Percentiles rank a stretch among this genome's conserved stretches.
Conservation (phyloP, 1,139 yeast genomes). For the Kodamaea arcana region DNA sequence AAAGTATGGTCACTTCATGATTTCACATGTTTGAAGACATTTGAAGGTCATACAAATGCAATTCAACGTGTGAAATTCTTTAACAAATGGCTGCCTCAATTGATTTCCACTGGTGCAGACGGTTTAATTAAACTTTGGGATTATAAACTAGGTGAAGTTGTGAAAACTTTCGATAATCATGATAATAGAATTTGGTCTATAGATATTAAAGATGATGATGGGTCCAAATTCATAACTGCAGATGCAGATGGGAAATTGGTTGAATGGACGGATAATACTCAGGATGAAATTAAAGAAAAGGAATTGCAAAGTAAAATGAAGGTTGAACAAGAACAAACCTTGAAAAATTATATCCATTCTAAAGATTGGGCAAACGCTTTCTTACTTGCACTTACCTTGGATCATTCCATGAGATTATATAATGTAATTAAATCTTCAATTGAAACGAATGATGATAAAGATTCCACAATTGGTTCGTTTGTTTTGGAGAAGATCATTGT, state of each 20-base stretch:
- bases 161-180: conserved; percentile 84
- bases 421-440: conserved; percentile 58
- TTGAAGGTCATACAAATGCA: conserved; percentile 93
- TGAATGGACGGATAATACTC: conserved; percentile 85
- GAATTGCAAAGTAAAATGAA: conserved; percentile 49
- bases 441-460: conserved; percentile 38
- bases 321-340: conserved; percentile 84
- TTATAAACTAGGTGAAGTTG: conserved; percentile 59
- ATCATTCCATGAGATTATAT: conserved; percentile 82
- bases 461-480: conserved; percentile 53
- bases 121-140: conserved; percentile 94
- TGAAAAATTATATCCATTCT: conserved; percentile 64
- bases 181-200: conserved; percentile 94
- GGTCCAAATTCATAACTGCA: conserved; percentile 70
- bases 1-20: conserved; percentile 85
- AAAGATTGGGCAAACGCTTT: conserved; percentile 90
- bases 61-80: conserved; percentile 78
- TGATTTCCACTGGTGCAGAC: conserved; percentile 89
- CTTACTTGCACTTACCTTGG: conserved; percentile 73
- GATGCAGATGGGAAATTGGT: conserved; percentile 94
- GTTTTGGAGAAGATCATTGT: conserved; percentile 65
- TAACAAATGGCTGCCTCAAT: conserved; percentile 54
- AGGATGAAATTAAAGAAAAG: conserved; percentile 44
- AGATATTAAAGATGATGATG: conserved; percentile 62
- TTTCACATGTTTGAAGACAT: conserved; percentile 70